These are phyloP conservation scores for Lecanoromycetidae sp. DNA, from an alignment of 2,329 filamentous ascomycete species.

Conservation along the genomic window DNA sequence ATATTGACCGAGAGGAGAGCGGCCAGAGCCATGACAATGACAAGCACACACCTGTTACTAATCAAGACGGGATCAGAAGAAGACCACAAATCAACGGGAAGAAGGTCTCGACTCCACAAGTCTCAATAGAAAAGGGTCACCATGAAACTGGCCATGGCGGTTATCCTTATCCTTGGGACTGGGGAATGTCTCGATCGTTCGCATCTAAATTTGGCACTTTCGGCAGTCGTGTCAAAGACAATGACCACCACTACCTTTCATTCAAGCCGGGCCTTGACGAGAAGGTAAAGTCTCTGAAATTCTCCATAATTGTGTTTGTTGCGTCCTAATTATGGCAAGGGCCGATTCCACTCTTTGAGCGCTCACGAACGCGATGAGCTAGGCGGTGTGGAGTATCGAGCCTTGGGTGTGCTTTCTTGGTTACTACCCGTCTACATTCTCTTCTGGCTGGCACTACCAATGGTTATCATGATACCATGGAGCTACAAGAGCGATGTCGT, in stretches of 20 bases:
- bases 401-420: neutral
- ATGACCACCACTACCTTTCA: neutral
- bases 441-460: neutral
- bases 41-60: neutral
- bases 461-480: neutral
- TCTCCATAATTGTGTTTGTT: neutral
- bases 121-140: neutral
- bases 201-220: neutral
- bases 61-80: neutral
- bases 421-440: neutral
- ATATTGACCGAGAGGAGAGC: neutral
- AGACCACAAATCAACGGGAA: neutral
- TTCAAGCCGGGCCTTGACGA: neutral
- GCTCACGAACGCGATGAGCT: neutral
- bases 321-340: neutral
- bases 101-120: neutral
- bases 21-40: neutral
- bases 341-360: slow-evolving; percentile 14
- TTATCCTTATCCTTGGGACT: neutral
- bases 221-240: neutral
- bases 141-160: neutral
- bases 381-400: slow-evolving; percentile 1
- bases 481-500: neutral
- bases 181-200: neutral
- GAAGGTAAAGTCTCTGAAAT: neutral